Conservation (phyloP, 148 eudicot species). For the Pharnaceum exiguum region DNA sequence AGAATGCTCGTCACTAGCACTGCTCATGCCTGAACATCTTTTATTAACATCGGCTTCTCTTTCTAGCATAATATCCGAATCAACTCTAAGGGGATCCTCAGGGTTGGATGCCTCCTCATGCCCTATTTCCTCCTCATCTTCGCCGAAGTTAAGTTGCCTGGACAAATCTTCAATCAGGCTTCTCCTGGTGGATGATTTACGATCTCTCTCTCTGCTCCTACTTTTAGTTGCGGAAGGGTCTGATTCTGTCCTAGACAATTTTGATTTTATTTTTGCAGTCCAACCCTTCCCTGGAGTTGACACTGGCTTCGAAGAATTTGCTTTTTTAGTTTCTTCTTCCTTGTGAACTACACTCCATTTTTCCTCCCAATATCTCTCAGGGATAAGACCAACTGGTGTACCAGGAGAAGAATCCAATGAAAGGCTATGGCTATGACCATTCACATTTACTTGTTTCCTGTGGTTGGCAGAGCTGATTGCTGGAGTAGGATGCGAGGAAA, state of each 20-base stretch:
- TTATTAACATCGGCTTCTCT: slow-evolving; percentile 20
- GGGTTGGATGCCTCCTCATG: slow-evolving; percentile 16
- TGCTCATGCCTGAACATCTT: slow-evolving; percentile 27
- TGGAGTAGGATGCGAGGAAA: slow-evolving; percentile 28
- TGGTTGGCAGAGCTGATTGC: slow-evolving; percentile 25
- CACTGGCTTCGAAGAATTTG: slow-evolving; percentile 22
- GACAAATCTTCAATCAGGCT: slow-evolving; percentile 71
- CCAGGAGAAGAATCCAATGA: slow-evolving; percentile 52
- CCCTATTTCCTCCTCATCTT: slow-evolving; percentile 29
- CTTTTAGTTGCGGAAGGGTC: slow-evolving; percentile 57
- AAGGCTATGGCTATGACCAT: slow-evolving; percentile 63
- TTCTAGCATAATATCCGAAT: slow-evolving; percentile 21
- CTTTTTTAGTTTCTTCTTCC: slow-evolving; percentile 60
- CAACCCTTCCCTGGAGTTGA: slow-evolving; percentile 54
- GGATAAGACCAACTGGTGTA: slow-evolving; percentile 44
- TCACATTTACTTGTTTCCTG: slow-evolving; percentile 31
- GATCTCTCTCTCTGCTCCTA: slow-evolving; percentile 27
- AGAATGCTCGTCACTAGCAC: slow-evolving; percentile 52
- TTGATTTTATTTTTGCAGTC: slow-evolving; percentile 73
- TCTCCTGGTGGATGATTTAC: slow-evolving; percentile 49
- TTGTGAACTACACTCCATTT: slow-evolving; percentile 84
- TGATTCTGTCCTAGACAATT: slow-evolving; percentile 60
- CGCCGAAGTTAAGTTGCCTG: slow-evolving; percentile 55
- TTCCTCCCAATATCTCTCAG: slow-evolving; percentile 98
- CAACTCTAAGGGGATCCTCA: slow-evolving; percentile 17